Percentiles rank a stretch among this genome's conserved stretches.
Conservation (phyloP, 2,329 filamentous ascomycete species). For the Shiraia bambusicola region DNA sequence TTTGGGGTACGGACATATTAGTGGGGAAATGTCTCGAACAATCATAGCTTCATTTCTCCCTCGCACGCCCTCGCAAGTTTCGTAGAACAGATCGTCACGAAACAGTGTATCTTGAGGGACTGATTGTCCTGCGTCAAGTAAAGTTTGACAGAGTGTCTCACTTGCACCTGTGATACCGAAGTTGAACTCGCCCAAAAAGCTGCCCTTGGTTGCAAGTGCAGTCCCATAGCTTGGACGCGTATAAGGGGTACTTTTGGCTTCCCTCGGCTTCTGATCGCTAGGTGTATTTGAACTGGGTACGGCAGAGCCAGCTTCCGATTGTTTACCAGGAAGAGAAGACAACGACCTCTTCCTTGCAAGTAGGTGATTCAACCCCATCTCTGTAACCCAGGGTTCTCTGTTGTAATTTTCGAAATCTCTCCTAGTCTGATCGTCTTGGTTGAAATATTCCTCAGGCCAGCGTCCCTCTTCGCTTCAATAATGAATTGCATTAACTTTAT, state of each 20-base stretch:
- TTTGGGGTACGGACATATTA: too few relatives aligned
- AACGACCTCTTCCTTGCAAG: slow-evolving; percentile 16
- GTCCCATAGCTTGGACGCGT: slow-evolving; percentile 39
- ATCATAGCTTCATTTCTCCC: slow-evolving; percentile 16
- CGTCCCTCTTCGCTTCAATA: slow-evolving; percentile 11
- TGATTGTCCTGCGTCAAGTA: slow-evolving; percentile 4
- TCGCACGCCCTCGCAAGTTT: slow-evolving; percentile 11
- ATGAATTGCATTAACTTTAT: slow-evolving; percentile 11
- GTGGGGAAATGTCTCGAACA: too few relatives aligned
- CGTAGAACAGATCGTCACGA: slow-evolving; percentile 18
- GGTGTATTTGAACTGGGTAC: too few relatives aligned
- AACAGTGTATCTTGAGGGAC: slow-evolving; percentile 7
- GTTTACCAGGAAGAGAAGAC: slow-evolving; percentile 13
- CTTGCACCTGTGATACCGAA: slow-evolving; percentile 4
- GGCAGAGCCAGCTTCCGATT: slow-evolving; percentile 3
- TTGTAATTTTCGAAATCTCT: too few relatives aligned
- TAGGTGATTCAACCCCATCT: slow-evolving; percentile 11
- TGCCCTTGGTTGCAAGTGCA: slow-evolving; percentile 45
- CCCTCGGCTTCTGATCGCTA: slow-evolving; percentile 17
- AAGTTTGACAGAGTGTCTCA: slow-evolving; percentile 3
- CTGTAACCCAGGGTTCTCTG: too few relatives aligned
- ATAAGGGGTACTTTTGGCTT: slow-evolving; percentile 28
- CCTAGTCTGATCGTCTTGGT: too few relatives aligned
- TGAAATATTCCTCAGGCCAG: slow-evolving; percentile 18
- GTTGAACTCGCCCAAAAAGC: slow-evolving; percentile 29